Percentiles rank a stretch among this genome's conserved stretches.
Evolutionary conservation across 2,329 filamentous ascomycete species (phyloP).

Genomic region (Neurospora sp.): DNA sequence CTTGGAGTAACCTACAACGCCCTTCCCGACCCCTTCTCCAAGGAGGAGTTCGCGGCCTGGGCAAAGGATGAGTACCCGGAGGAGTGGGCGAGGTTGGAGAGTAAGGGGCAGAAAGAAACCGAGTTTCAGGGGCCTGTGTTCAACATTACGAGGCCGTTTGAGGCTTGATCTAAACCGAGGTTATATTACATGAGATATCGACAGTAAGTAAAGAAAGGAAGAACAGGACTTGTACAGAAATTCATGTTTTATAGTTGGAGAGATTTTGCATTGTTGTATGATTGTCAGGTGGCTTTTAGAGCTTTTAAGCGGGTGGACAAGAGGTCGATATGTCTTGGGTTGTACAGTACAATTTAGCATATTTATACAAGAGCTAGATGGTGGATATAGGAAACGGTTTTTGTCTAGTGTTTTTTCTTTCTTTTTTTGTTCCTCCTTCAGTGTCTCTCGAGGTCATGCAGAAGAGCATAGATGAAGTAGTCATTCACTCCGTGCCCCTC

Average conservation of each 20-base stretch:
- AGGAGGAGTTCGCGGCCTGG: slow-evolving; percentile 66
- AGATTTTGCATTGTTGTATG: neutral
- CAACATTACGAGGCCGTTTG: slow-evolving; percentile 38
- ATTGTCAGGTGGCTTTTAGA: neutral
- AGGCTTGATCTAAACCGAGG: slow-evolving; percentile 29
- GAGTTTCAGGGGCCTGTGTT: slow-evolving; percentile 34
- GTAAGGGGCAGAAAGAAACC: slow-evolving; percentile 36
- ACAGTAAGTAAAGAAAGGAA: neutral
- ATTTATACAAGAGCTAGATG: neutral
- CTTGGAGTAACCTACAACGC: slow-evolving; percentile 70
- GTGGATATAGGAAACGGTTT: neutral
- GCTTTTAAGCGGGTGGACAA: neutral
- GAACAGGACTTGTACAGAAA: neutral
- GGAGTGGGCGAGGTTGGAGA: slow-evolving; percentile 58
- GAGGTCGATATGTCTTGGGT: neutral
- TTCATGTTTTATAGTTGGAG: neutral
- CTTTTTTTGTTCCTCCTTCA: neutral
- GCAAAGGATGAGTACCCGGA: slow-evolving; percentile 57
- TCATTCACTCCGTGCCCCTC: neutral
- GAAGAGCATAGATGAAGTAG: neutral
- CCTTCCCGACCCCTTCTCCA: slow-evolving; percentile 53
- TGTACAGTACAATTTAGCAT: neutral
- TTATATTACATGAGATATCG: neutral
- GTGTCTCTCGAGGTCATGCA: neutral
- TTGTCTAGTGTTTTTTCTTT: neutral